A percentile compares a stretch with the other conserved stretches of the same genome.
These are phyloP conservation scores for Eucalyptus pauciflora DNA, from an alignment of 345 rosid genomes.

Conservation along the genomic window DNA sequence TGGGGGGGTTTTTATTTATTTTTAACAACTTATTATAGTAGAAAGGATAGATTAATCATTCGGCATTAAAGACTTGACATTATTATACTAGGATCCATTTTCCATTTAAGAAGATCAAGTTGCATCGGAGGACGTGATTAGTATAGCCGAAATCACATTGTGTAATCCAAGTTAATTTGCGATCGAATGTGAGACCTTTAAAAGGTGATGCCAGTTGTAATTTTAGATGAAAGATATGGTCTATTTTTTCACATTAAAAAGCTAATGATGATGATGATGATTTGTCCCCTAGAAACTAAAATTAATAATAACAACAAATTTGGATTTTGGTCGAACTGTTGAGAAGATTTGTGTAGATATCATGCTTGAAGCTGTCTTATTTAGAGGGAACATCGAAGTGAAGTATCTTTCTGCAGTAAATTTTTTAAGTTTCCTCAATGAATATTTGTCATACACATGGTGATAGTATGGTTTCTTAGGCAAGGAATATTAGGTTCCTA, in stretches of 20 bases:
- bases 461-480: neutral
- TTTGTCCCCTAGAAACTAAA: neutral
- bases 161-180: neutral
- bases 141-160: neutral
- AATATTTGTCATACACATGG: neutral
- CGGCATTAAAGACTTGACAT: neutral
- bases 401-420: neutral
- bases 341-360: neutral
- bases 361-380: neutral
- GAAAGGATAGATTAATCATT: neutral
- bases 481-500: neutral
- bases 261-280: neutral
- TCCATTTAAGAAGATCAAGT: neutral
- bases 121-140: neutral
- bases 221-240: neutral
- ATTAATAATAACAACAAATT: neutral
- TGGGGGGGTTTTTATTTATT: neutral
- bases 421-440: neutral
- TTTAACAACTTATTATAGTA: neutral
- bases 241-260: neutral
- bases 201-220: neutral
- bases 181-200: neutral
- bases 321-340: neutral
- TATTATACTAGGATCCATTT: neutral
- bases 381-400: neutral